A percentile compares a stretch with the other conserved stretches of the same genome.
These are phyloP conservation scores for Clausena lansium DNA, from an alignment of 345 rosid genomes.

Conservation along the genomic window DNA sequence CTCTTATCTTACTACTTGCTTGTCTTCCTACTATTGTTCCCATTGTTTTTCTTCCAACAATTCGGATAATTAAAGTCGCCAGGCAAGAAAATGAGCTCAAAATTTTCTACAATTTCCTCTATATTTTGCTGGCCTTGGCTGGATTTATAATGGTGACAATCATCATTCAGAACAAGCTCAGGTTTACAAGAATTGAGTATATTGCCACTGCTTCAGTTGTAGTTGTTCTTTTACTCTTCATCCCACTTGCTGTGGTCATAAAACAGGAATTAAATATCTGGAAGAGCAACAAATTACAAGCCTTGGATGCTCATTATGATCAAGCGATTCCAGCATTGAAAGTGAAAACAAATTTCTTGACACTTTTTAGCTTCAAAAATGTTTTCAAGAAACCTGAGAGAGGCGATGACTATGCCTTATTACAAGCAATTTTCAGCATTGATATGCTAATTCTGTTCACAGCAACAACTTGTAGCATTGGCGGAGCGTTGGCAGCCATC, in stretches of 20 bases:
- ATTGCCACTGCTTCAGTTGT: conserved; percentile 41
- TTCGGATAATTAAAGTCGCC: conserved; percentile 36
- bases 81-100: conserved; percentile 38
- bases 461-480: conserved; percentile 44
- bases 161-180: conserved; percentile 38
- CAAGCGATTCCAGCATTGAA: not conserved
- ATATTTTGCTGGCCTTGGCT: conserved; percentile 46
- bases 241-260: conserved; percentile 42
- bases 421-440: conserved; percentile 54
- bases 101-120: conserved; percentile 43
- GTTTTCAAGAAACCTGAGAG: conserved; percentile 49
- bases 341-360: not conserved
- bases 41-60: conserved; percentile 36
- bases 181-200: conserved; percentile 33
- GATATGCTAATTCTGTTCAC: conserved; percentile 53
- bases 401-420: conserved; percentile 52
- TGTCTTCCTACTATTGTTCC: conserved; percentile 55
- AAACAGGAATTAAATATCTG: conserved; percentile 43
- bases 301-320: conserved; percentile 17
- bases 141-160: conserved; percentile 45
- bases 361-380: conserved; percentile 29
- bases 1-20: conserved; percentile 47
- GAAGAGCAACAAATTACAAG: conserved; percentile 21
- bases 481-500: conserved; percentile 46
- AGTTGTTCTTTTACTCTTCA: conserved; percentile 24